phyloP scores from a whole-genome alignment of 2,329 filamentous ascomycete species.

The Cladophialophora carrionii region DNA sequence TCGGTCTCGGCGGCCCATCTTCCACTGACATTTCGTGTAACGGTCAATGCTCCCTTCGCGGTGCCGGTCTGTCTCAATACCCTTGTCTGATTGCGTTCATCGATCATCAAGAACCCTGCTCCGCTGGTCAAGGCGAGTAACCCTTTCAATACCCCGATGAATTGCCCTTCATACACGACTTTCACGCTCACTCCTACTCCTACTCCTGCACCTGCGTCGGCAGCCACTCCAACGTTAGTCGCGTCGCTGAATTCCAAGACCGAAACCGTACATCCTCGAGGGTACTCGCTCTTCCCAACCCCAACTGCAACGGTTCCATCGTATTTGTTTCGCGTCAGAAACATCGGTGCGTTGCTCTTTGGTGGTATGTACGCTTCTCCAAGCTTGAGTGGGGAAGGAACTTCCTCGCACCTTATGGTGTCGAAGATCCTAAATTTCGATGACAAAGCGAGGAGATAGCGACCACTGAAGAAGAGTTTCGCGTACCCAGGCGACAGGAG shows the following conservation, averaged over 20 bases:
- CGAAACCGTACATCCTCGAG: conserved; percentile 19
- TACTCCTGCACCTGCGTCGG: not conserved
- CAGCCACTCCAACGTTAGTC: not conserved
- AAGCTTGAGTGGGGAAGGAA: conserved; percentile 19
- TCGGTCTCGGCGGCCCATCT: conserved; percentile 9
- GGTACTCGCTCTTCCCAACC: conserved; percentile 13
- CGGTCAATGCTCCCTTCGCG: not conserved
- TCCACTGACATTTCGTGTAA: not conserved
- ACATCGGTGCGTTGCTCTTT: conserved; percentile 15
- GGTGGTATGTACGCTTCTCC: conserved; percentile 20
- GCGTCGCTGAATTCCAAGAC: conserved; percentile 16
- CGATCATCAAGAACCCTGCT: conserved; percentile 31
- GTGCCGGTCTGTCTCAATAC: conserved; percentile 8
- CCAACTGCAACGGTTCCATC: conserved; percentile 33
- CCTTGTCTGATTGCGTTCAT: conserved; percentile 25
- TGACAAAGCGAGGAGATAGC: conserved; percentile 75
- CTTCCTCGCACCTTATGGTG: conserved; percentile 59
- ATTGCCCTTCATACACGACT: conserved; percentile 20
- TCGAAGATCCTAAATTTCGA: conserved; percentile 79
- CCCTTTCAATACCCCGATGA: conserved; percentile 20
- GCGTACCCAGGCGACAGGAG: conserved; percentile 68
- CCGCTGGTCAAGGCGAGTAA: conserved; percentile 26
- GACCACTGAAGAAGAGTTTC: conserved; percentile 71
- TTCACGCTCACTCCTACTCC: conserved; percentile 11
- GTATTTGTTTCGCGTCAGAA: conserved; percentile 29